Evolutionary conservation across 306 rosid species (phyloP).

Genomic region (Pyrus communis): DNA sequence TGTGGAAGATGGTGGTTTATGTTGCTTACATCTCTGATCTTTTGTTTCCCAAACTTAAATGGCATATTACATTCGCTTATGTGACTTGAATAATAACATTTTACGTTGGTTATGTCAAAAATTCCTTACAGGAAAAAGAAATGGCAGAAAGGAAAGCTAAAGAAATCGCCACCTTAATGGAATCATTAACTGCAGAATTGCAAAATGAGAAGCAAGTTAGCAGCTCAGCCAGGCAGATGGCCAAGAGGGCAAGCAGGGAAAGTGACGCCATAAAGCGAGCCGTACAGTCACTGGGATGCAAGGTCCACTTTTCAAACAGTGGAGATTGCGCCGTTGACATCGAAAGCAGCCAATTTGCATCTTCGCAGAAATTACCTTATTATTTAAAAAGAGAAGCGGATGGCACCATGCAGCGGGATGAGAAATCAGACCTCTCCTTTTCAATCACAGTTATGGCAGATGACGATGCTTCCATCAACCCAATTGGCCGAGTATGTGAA

Average conservation of each 20-base stretch:
- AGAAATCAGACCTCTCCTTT: conserved; percentile 42
- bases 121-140: conserved; percentile 67
- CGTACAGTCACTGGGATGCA: conserved; percentile 82
- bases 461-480: conserved; percentile 29
- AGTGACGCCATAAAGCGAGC: conserved; percentile 75
- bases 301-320: conserved; percentile 52
- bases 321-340: conserved; percentile 70
- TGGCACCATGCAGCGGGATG: conserved; percentile 25
- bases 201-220: conserved; percentile 52
- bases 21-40: neutral
- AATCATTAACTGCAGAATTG: conserved; percentile 57
- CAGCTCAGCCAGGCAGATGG: conserved; percentile 49
- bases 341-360: conserved; percentile 43
- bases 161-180: conserved; percentile 49
- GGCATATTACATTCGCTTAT: neutral
- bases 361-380: conserved; percentile 19
- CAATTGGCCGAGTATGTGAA: conserved; percentile 55
- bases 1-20: neutral
- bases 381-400: conserved; percentile 39
- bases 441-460: conserved; percentile 35
- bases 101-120: neutral
- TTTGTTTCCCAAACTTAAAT: neutral
- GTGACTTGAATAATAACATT: neutral
- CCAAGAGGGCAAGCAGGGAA: conserved; percentile 61
- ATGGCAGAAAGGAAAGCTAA: conserved; percentile 65